Conservation (phyloP, 768 basidiomycete genomes). For the Tricholoma terreum region DNA sequence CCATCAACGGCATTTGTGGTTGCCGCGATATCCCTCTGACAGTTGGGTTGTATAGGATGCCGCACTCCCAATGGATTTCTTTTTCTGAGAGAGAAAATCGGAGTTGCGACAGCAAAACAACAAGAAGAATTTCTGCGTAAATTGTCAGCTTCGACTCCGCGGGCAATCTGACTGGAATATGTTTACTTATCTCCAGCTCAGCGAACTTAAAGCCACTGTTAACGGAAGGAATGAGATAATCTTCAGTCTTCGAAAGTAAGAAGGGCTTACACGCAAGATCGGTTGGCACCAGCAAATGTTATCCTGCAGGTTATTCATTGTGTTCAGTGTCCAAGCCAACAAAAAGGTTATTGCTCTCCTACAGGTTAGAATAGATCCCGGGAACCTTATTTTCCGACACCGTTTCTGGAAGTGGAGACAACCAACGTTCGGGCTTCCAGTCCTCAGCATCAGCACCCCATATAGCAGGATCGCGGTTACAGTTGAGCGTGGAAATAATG, state of each 20-base stretch:
- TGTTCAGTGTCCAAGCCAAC: too few species aligned
- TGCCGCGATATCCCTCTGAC: neutral
- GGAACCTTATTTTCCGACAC: too few species aligned
- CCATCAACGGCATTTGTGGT: too few species aligned
- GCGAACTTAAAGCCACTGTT: neutral
- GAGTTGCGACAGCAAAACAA: neutral
- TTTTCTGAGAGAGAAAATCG: neutral
- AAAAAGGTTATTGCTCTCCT: too few species aligned
- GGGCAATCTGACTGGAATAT: neutral
- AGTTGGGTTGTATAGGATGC: neutral
- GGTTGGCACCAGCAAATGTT: too few species aligned
- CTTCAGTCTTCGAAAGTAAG: too few species aligned
- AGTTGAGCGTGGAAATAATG: slow-evolving; percentile 21
- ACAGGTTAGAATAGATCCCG: too few species aligned
- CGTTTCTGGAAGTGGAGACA: too few species aligned
- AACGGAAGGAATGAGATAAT: neutral
- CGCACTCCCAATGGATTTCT: neutral
- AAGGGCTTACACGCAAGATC: too few species aligned
- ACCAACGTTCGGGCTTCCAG: slow-evolving; percentile 40
- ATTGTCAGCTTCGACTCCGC: neutral
- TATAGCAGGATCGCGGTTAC: slow-evolving; percentile 33
- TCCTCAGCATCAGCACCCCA: slow-evolving; percentile 35
- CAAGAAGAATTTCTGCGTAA: neutral
- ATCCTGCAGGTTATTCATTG: too few species aligned
- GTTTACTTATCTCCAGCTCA: neutral